Conservation (phyloP, 306 rosid genomes). For the Malus sylvestris region DNA sequence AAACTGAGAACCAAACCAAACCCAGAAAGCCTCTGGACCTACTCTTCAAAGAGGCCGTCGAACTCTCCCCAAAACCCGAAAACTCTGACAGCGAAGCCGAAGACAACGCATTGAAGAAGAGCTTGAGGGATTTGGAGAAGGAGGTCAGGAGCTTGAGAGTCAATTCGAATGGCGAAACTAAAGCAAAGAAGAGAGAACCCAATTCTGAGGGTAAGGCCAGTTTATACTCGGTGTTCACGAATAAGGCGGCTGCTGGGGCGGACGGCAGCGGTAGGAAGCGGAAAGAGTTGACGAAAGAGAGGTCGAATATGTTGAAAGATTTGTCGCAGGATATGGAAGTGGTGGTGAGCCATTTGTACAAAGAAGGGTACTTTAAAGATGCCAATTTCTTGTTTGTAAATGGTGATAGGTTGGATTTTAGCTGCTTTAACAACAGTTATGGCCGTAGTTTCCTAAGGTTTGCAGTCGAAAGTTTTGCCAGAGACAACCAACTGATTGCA, state of each 20-base stretch:
- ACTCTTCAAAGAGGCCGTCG: slow-evolving; percentile 39
- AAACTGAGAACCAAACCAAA: slow-evolving; percentile 2
- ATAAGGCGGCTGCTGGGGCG: neutral
- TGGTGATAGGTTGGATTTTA: slow-evolving; percentile 30
- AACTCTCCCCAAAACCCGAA: slow-evolving; percentile 9
- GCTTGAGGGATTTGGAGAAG: slow-evolving; percentile 21
- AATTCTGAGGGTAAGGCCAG: slow-evolving; percentile 12
- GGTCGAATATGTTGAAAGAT: slow-evolving; percentile 22
- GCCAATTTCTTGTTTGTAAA: slow-evolving; percentile 37
- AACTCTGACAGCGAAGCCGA: neutral
- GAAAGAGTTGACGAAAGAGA: slow-evolving; percentile 9
- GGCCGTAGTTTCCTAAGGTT: slow-evolving; percentile 37
- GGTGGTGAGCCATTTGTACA: slow-evolving; percentile 40
- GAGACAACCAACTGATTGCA: slow-evolving; percentile 56
- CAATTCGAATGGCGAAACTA: neutral
- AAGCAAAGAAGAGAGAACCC: slow-evolving; percentile 4
- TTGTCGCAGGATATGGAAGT: slow-evolving; percentile 50
- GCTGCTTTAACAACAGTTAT: slow-evolving; percentile 34
- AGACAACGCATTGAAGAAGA: slow-evolving; percentile 22
- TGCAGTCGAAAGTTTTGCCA: slow-evolving; percentile 41
- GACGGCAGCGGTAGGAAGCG: neutral
- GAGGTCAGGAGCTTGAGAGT: slow-evolving; percentile 22
- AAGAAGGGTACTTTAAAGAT: slow-evolving; percentile 51
- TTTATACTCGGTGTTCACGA: slow-evolving; percentile 24
- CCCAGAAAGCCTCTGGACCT: slow-evolving; percentile 28